These are phyloP conservation scores for Mucor indicus DNA, from an alignment of 371 early-diverging fungal genomes.

Conservation along the genomic window DNA sequence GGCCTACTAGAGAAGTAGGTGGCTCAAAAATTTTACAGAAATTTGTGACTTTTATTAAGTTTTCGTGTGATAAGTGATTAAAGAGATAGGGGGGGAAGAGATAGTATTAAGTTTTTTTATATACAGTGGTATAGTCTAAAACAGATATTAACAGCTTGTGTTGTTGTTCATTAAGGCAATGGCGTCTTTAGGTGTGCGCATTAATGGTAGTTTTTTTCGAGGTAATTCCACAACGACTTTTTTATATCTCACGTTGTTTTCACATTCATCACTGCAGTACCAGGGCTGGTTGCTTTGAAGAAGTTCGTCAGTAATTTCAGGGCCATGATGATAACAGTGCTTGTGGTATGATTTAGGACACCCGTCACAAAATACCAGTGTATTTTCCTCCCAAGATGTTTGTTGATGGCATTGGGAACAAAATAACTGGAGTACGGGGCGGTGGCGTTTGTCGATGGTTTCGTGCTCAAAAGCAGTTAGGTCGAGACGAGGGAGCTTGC, in stretches of 20 bases:
- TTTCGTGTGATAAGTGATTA: too few relatives aligned
- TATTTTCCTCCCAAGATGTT: conserved; percentile 60
- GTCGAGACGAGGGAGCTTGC: conserved; percentile 81
- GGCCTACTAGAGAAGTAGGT: too few relatives aligned
- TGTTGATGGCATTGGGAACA: conserved; percentile 77
- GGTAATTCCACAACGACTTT: conserved; percentile 64
- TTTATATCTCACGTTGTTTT: conserved; percentile 56
- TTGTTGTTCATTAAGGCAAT: too few relatives aligned
- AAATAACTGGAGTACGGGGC: conserved; percentile 85
- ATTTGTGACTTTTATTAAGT: too few relatives aligned
- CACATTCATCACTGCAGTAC: conserved; percentile 73
- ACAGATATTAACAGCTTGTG: too few relatives aligned
- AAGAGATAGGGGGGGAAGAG: too few relatives aligned
- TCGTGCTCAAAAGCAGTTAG: conserved; percentile 73
- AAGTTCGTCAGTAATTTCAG: conserved; percentile 47
- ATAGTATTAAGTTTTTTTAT: too few relatives aligned
- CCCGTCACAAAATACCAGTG: conserved; percentile 81
- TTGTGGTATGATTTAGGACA: conserved; percentile 84
- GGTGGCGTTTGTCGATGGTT: conserved; percentile 68
- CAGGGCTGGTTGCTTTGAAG: conserved; percentile 50
- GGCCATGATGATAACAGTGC: conserved; percentile 30
- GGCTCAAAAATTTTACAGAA: too few relatives aligned
- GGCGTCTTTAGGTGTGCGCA: conserved; percentile 48
- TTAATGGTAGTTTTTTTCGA: conserved; percentile 62
- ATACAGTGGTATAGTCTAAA: too few relatives aligned